Evolutionary conservation across 805 yeast species (phyloP), one percentile per base, ranked within the genome.

Genomic region (Teunomyces gatunensis): DNA sequence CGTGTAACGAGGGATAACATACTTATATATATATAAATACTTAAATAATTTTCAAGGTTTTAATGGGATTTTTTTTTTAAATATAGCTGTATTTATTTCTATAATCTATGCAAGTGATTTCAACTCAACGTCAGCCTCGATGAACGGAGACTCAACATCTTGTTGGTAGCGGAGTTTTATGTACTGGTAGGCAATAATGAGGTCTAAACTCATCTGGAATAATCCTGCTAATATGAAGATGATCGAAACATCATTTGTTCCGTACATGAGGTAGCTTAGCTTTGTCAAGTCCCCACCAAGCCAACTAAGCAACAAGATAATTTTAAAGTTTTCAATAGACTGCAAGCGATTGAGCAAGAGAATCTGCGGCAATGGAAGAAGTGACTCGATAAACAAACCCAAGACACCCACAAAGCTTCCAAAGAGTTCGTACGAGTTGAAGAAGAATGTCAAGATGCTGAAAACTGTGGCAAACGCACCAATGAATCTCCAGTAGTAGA

Each of bases 271-370:
- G 58, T 87, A 88, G 45, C 84, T 72, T 20, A 89, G 79, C 62
- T 91, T 91, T 33, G 89, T 78, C 35, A 85, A 71, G 67, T 90
- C 97, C 48, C 97, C 97, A 50, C 92, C 84, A 4, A 90, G 71
- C 97, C 97, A 90, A 58, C 91, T 84, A 15, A 89, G 67, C 32
- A 90, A 63, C 29, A 90, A 69, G 23, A 92, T 80, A 44, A 83
- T 72, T 57, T 89, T 85, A 69, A 90, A 90, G 50, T 94, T 92
- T 53, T 85, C 85, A 6, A 87, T 81, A 0, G 89, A 79, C 55
- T 81, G 81, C 23, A 84, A 56, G 47, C 89, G 75, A 59, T 81
- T 77, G 42, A 87, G 73, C 51, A 87, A 67, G n/a, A 88, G 69
- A 42, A 87, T 82, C 68, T 88, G 89, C 12, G 94, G 92, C 51